Conservation (phyloP, 164 flowering plant genomes). For the Euptelea pleiosperma region DNA sequence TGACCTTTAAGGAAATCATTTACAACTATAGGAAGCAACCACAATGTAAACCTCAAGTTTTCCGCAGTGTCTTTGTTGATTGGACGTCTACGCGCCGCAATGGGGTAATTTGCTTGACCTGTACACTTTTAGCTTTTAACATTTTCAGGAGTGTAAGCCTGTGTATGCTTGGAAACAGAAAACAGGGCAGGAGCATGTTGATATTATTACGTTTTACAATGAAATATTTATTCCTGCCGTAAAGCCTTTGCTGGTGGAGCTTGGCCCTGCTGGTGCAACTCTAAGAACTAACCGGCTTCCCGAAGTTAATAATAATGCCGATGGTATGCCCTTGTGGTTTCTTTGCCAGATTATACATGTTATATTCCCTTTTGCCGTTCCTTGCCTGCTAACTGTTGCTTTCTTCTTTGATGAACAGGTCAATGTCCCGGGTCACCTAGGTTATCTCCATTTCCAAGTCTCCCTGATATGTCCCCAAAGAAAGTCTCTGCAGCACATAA, state of each 20-base stretch:
- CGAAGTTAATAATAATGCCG: constrained; percentile 43
- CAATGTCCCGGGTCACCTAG: constrained; percentile 77
- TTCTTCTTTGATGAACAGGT: constrained; percentile 33
- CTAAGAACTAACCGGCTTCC: constrained; percentile 33
- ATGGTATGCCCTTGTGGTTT: constrained; percentile 33
- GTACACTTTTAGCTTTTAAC: not conserved
- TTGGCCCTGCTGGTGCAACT: constrained; percentile 55
- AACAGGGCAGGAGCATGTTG: constrained; percentile 75
- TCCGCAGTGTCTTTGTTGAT: constrained; percentile 80
- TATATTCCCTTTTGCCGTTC: not conserved
- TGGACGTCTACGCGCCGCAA: constrained; percentile 52
- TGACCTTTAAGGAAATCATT: constrained; percentile 81
- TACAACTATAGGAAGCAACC: constrained; percentile 88
- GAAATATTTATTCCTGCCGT: constrained; percentile 78
- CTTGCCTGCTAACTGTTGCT: not conserved
- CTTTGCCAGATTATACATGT: not conserved
- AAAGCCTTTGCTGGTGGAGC: constrained; percentile 73
- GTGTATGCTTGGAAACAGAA: constrained; percentile 46
- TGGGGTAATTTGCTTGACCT: constrained; percentile 51
- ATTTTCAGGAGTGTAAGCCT: constrained; percentile 14
- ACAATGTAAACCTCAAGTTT: constrained; percentile 87
- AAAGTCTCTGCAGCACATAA: constrained; percentile 89
- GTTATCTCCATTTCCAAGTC: constrained; percentile 68
- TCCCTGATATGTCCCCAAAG: constrained; percentile 98
- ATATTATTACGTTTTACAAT: constrained; percentile 87